These are phyloP conservation scores for Lepidium didymum DNA, from an alignment of 345 rosid species.

Conservation along the genomic window DNA sequence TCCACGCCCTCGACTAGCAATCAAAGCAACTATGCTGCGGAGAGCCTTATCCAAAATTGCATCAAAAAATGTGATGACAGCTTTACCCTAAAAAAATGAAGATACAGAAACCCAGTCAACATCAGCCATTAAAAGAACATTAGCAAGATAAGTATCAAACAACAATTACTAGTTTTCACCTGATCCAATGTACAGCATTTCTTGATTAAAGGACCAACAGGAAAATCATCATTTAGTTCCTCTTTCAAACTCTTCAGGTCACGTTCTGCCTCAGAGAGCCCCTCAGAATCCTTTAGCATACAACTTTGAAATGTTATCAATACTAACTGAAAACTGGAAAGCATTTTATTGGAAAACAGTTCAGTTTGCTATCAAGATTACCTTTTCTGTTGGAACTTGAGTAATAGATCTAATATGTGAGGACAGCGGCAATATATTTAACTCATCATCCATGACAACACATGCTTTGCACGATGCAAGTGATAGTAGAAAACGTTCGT, in stretches of 20 bases:
- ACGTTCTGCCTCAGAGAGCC: slow-evolving; percentile 81
- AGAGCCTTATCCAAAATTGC: slow-evolving; percentile 82
- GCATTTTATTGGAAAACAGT: background rate
- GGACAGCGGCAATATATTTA: slow-evolving; percentile 86
- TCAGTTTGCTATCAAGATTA: slow-evolving; percentile 16
- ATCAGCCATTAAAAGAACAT: slow-evolving; percentile 1
- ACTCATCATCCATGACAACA: slow-evolving; percentile 90
- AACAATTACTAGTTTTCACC: slow-evolving; percentile 34
- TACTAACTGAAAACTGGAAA: background rate
- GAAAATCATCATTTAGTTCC: slow-evolving; percentile 76
- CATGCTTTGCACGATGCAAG: slow-evolving; percentile 91
- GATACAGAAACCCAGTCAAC: background rate
- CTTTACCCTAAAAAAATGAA: slow-evolving; percentile 59
- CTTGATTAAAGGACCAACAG: slow-evolving; percentile 86
- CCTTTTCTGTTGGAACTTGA: slow-evolving; percentile 57
- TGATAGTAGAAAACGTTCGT: slow-evolving; percentile 85
- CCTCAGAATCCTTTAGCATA: slow-evolving; percentile 64
- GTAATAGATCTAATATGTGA: slow-evolving; percentile 79
- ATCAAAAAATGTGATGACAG: slow-evolving; percentile 83
- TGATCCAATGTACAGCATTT: slow-evolving; percentile 94
- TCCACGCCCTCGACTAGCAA: slow-evolving; percentile 98
- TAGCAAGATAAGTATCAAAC: background rate
- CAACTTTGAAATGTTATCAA: background rate
- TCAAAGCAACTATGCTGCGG: slow-evolving; percentile 79
- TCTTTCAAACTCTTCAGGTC: slow-evolving; percentile 82